Evolutionary conservation across 1,139 yeast species (phyloP), one percentile per base, ranked within the genome.

Genomic region (Yamadazyma triangularis): DNA sequence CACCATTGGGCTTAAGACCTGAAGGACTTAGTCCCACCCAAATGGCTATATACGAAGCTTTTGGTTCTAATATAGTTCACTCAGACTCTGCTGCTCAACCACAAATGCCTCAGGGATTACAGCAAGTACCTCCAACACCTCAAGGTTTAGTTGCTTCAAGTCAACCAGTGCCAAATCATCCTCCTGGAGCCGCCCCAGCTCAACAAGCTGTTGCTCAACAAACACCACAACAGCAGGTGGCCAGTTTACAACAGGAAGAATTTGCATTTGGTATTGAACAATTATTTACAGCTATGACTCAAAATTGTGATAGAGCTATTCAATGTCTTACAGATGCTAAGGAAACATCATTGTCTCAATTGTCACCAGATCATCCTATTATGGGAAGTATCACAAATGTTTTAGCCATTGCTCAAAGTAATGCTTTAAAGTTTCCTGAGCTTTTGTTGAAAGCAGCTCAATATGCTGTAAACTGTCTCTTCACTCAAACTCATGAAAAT

Each of bases 391-490:
- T 89, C 29, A 66, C 79, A 12, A 89, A 85, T 48, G 75, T 88
- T 10, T 63, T 88, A 40, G 66, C 77, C 4, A 64, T 80, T 29
- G 77, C 88, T 18, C 79, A 77, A 31, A 48, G 51, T 27, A 65
- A 66, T 41, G 68, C 72, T 1, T 45, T 64, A 41, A 75, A 81
- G 44, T 75, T 75, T 41, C 73, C 84, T 26, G 88, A 83, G 39
- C 60, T 87, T 10, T 73, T 87, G 16, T 64, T 87, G 51, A 83
- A 83, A 48, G 83, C 87, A 12, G 88, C 96, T 0, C 96, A 88
- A 52, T 74, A 84, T 37, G 80, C 87, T 4, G 91, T 89, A 19
- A 86, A 85, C 51, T 76, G 88, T 35, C 64, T 89, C 39, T 87
- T 91, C 53, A 82, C 91, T 6, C 73, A 82, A 24, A 64, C 73